phyloP scores from a whole-genome alignment of 2,329 filamentous ascomycete genomes.

The Colletotrichum chrysophilum region DNA sequence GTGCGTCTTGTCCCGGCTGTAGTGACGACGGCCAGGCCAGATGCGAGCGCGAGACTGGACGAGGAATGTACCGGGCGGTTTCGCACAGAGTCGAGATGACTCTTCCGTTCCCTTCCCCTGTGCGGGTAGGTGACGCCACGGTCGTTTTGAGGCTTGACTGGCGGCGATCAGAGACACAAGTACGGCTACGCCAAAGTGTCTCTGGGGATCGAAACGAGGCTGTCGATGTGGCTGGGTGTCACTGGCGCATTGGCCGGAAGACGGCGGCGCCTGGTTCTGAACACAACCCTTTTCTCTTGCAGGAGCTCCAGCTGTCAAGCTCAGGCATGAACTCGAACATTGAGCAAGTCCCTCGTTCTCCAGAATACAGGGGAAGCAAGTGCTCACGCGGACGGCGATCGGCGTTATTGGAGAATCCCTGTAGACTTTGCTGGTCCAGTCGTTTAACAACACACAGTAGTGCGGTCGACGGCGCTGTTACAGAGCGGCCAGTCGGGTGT shows the following conservation, averaged over 20 bases:
- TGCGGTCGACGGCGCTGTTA: neutral
- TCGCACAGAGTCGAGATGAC: neutral
- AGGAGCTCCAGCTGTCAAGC: neutral
- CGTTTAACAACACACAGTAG: neutral
- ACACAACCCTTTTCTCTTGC: too few species aligned
- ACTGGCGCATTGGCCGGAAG: neutral
- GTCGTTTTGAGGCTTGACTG: neutral
- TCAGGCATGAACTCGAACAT: neutral
- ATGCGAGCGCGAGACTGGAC: neutral
- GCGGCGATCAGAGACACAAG: neutral
- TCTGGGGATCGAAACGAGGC: neutral
- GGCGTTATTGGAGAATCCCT: constrained; percentile 13
- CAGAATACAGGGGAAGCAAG: neutral
- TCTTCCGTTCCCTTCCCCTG: neutral
- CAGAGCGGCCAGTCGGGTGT: neutral
- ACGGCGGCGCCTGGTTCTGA: neutral
- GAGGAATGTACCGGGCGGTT: neutral
- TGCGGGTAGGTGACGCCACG: neutral
- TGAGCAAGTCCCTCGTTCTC: neutral
- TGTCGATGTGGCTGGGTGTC: neutral
- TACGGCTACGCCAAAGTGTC: neutral
- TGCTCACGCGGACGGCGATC: neutral
- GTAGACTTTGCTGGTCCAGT: neutral
- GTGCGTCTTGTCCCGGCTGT: neutral
- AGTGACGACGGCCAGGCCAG: neutral